These are phyloP conservation scores for Oryza meridionalis DNA, from an alignment of 176 grass and related monocot genomes.

Conservation along the genomic window DNA sequence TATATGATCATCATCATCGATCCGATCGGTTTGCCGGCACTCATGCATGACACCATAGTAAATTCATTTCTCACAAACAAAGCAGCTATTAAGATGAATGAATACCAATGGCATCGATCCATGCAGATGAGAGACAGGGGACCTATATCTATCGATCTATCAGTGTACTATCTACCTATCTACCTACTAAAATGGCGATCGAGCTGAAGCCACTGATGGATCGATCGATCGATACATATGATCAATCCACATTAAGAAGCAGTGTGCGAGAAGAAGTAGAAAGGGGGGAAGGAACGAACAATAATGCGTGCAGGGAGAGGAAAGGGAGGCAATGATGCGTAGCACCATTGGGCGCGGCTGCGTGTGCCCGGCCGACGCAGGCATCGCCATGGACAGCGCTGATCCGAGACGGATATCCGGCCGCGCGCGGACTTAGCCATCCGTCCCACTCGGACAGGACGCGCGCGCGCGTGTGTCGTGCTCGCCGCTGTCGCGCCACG, in stretches of 20 bases:
- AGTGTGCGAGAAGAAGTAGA: conserved; percentile 3
- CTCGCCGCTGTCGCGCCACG: not conserved
- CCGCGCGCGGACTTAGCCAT: not conserved
- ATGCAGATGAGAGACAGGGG: conserved; percentile 42
- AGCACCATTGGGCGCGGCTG: conserved; percentile 6
- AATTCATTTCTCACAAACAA: not conserved
- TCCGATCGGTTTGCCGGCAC: conserved; percentile 35
- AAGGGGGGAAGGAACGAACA: not conserved
- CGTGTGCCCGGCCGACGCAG: not conserved
- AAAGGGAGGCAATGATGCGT: not conserved
- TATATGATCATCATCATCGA: not conserved
- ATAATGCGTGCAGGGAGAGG: not conserved
- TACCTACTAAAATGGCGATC: conserved; percentile 37
- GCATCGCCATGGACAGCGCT: not conserved
- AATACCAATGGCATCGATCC: not conserved
- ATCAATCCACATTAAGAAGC: conserved; percentile 26
- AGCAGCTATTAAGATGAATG: not conserved
- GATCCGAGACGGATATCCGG: not conserved
- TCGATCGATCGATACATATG: conserved; percentile 20
- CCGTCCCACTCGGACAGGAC: not conserved
- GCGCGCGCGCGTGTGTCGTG: not conserved
- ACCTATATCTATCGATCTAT: conserved; percentile 31
- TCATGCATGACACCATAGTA: not conserved
- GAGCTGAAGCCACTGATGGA: conserved; percentile 7
- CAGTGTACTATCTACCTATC: not conserved